These are phyloP conservation scores for Phytophthora nicotianae DNA, from an alignment of 352 stramenopile species.

Conservation along the genomic window DNA sequence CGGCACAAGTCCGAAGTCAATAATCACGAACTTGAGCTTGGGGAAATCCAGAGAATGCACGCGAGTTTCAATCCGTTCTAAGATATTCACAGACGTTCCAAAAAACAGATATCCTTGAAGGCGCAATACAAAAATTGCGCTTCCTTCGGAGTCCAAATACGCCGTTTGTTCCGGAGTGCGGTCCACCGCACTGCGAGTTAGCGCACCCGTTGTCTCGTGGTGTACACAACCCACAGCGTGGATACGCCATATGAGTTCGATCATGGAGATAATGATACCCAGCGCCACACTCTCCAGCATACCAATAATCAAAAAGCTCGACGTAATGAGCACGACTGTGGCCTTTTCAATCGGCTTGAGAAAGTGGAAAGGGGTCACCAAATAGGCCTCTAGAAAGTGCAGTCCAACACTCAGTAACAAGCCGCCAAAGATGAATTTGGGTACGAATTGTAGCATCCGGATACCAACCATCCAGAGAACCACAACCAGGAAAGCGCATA, in stretches of 20 bases:
- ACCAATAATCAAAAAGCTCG: conserved; percentile 72
- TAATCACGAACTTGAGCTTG: conserved; percentile 69
- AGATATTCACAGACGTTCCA: conserved; percentile 78
- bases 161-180: conserved; percentile 63
- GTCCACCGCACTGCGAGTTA: conserved; percentile 70
- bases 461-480: conserved; percentile 73
- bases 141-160: conserved; percentile 59
- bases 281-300: conserved; percentile 77
- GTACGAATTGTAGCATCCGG: conserved; percentile 68
- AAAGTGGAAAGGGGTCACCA: conserved; percentile 72
- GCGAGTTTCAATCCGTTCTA: conserved; percentile 76
- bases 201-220: conserved; percentile 70
- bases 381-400: conserved; percentile 82
- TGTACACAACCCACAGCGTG: conserved; percentile 80
- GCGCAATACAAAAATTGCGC: conserved; percentile 72
- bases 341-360: conserved; percentile 70
- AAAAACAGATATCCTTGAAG: conserved; percentile 87
- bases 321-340: conserved; percentile 70
- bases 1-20: conserved; percentile 82
- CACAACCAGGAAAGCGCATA: conserved; percentile 62
- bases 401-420: conserved; percentile 75
- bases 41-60: conserved; percentile 61
- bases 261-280: conserved; percentile 82
- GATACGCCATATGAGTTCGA: conserved; percentile 80
- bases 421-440: conserved; percentile 85